Evolutionary conservation across 495 filamentous ascomycete genomes (phyloP), one percentile per base, ranked within the genome.

Genomic region (Aspergillus mulundensis): DNA sequence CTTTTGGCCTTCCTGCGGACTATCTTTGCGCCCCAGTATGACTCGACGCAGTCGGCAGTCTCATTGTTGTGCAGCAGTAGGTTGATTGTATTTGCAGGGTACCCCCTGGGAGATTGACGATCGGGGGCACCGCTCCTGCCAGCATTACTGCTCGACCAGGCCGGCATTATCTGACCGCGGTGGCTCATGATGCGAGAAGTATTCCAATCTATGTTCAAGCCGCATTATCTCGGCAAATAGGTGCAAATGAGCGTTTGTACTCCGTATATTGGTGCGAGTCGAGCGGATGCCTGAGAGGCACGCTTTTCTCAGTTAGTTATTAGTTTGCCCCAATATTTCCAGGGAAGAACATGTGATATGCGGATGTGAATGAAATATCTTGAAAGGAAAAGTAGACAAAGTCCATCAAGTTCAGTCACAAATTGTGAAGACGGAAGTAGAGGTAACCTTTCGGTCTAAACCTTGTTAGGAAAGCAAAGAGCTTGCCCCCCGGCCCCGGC

Each of bases 401-500:
- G n/a, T n/a, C n/a, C n/a, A n/a, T n/a, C 8, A 28, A 28, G 25
- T 28, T 28, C 4, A 28, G 25, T 3, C 25, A 4, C 25, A 28
- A 28, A 28, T 3, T 28, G 8, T 8, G 25, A 8, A 28, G 25
- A 4, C 3, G 25, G 25, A 28, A 28, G 25, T 4, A 3, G 25
- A 7, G 6, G 6, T 36, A 7, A 36, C 12, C 5, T 40, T 40
- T 40, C 18, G 28, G 19, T 24, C 56, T 58, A 58, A 53, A 20
- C 56, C 25, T 8, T 20, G 45, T 54, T 50, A 44, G 57, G 57
- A 40, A 53, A 42, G 5, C 49, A 58, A 53, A 58, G 56, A 52
- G 56, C 41, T 49, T 53, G n/a, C n/a, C n/a, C 21, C 18, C 20
- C 45, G 30, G 18, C 47, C 30, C 10, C 3, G 24, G 47, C 32